phyloP scores from a whole-genome alignment of 2,329 filamentous ascomycete genomes.

The Saccharata proteae region DNA sequence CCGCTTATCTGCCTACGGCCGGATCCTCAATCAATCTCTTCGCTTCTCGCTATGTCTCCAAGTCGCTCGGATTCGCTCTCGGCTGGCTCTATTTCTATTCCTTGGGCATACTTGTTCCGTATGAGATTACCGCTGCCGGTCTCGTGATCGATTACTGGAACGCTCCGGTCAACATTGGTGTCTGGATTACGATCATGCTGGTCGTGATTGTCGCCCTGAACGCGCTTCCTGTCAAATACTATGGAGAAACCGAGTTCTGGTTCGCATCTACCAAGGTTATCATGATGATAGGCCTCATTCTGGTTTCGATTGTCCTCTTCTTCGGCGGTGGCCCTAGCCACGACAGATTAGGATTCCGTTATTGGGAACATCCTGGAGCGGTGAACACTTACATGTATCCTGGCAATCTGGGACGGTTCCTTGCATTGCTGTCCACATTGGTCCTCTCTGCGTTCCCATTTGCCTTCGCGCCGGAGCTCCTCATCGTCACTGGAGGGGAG shows the following conservation, averaged over 20 bases:
- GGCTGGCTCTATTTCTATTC: conserved; percentile 29
- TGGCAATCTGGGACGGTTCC: conserved; percentile 38
- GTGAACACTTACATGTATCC: conserved; percentile 36
- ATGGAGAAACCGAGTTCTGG: conserved; percentile 44
- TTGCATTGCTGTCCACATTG: conserved; percentile 39
- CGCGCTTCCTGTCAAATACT: conserved; percentile 35
- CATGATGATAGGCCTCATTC: conserved; percentile 38
- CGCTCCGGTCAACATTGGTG: conserved; percentile 27
- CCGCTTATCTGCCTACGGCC: conserved; percentile 48
- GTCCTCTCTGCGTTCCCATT: conserved; percentile 41
- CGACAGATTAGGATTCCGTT: conserved; percentile 39
- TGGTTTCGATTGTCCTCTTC: conserved; percentile 43
- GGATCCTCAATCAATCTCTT: conserved; percentile 40
- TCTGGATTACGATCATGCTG: conserved; percentile 27
- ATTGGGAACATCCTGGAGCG: conserved; percentile 37
- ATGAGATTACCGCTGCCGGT: conserved; percentile 24
- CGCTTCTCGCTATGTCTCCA: conserved; percentile 33
- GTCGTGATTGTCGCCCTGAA: conserved; percentile 33
- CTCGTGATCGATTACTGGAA: conserved; percentile 29
- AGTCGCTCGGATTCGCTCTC: conserved; percentile 32
- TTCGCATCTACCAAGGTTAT: conserved; percentile 41
- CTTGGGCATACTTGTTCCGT: conserved; percentile 25
- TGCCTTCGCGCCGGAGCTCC: conserved; percentile 28
- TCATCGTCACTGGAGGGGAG: conserved; percentile 46
- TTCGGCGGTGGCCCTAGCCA: conserved; percentile 43